Base-by-base conservation (phyloP, 192 early-diverging fungal genomes). In the Oehlia diaphana region DNA sequence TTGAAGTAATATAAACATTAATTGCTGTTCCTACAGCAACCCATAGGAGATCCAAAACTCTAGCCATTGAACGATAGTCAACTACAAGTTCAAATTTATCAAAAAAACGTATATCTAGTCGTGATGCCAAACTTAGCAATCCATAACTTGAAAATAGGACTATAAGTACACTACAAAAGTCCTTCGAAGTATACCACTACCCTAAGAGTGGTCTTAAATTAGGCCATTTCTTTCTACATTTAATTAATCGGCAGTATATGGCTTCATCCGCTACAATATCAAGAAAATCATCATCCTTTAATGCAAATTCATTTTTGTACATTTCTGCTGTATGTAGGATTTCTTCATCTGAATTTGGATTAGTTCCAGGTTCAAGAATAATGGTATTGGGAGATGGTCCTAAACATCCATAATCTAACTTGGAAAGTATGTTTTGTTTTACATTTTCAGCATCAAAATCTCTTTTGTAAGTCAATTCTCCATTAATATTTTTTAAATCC, bases 31-130 rank as follows among this genome's bases (percentile, higher is more conserved):
- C n/a, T 19, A 65, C 14, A 16, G 58, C 62, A 53, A 64, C 26
- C 39, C 74, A 76, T 26, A 76, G 39, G 4, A 64, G 21, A 44
- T 76, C 62, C 21, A 76, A n/a, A 65, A 76, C 63, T 33, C 26
- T 3, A 76, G n/a, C 26, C 9, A 7, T 76, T 19, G n/a, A 14
- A 62, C 26, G 10, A 65, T 76, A 76, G 9, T 76, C 47, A 47
- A 64, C 37, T n/a, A 65, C 62, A 10, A 61, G 39, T 76, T 76
- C 74, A 26, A 64, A 76, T 76, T 76, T 76, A 64, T 76, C 74
- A 16, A 76, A 49, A 44, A 39, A 76, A 4, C 58, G 1, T n/a
- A 63, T 39, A 39, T n/a, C 62, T 3, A 76, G 63, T 4, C 9
- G 23, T 64, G 74, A n/a, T 16, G 19, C 39, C 14, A 76, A 42